phyloP scores from a whole-genome alignment of 257 asterid species.

The Solanum etuberosum region DNA sequence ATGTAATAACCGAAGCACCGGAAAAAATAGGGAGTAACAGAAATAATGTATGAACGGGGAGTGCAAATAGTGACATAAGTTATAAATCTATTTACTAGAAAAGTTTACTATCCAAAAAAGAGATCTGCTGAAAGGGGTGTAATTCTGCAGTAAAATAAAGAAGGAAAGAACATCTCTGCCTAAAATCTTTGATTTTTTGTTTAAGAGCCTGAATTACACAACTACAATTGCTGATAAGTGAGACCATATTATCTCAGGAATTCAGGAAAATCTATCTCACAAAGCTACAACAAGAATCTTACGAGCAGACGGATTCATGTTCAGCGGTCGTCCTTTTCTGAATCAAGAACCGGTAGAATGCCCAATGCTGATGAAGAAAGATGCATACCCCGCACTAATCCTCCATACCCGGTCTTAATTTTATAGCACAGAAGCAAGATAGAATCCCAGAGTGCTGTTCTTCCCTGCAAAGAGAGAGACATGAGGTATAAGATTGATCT shows the following conservation, averaged over 20 bases:
- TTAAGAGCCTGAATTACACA: neutral
- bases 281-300: neutral
- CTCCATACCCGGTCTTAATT: constrained; percentile 61
- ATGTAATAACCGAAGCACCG: neutral
- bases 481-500: neutral
- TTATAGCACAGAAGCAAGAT: constrained; percentile 63
- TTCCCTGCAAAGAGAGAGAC: constrained; percentile 49
- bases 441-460: constrained; percentile 95
- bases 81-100: neutral
- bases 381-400: constrained; percentile 84
- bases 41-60: neutral
- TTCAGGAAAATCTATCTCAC: neutral
- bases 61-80: neutral
- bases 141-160: neutral
- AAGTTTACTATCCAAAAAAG: neutral
- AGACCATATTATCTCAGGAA: neutral
- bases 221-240: neutral
- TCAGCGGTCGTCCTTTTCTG: constrained; percentile 40
- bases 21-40: neutral
- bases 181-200: neutral
- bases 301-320: neutral
- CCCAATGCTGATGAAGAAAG: constrained; percentile 79
- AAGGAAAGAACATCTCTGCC: too few species aligned
- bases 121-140: neutral
- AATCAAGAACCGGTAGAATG: constrained; percentile 68